Evolutionary conservation across 495 filamentous ascomycete genomes (phyloP).

Genomic region (Neurospora cerealis): DNA sequence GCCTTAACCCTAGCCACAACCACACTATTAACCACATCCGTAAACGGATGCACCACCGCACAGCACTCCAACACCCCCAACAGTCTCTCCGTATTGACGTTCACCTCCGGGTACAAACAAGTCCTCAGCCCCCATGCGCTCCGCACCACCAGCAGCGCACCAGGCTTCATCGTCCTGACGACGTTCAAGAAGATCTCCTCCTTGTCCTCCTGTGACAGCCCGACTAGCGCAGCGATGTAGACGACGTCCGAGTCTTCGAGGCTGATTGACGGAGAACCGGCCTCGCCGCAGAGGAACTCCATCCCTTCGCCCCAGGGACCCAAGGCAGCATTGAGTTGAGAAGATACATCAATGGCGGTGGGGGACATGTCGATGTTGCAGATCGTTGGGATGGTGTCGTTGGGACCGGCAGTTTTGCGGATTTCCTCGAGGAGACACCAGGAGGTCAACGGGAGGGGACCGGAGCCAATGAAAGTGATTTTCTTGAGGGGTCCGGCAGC

Average conservation of each 20-base stretch:
- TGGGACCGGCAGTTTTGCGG: background rate
- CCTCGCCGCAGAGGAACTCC: slow-evolving; percentile 20
- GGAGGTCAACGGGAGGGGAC: slow-evolving; percentile 20
- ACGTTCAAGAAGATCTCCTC: slow-evolving; percentile 17
- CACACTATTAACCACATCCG: slow-evolving; percentile 22
- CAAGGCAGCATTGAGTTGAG: slow-evolving; percentile 4
- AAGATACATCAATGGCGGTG: slow-evolving; percentile 13
- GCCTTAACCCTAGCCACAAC: slow-evolving; percentile 16
- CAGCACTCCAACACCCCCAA: slow-evolving; percentile 12
- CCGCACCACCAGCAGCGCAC: slow-evolving; percentile 16
- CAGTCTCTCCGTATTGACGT: slow-evolving; percentile 11
- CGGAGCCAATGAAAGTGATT: slow-evolving; percentile 24
- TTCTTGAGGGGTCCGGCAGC: slow-evolving; percentile 1
- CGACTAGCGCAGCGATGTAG: slow-evolving; percentile 22
- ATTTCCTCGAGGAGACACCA: slow-evolving; percentile 16
- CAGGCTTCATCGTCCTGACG: slow-evolving; percentile 11
- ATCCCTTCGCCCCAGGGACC: slow-evolving; percentile 14
- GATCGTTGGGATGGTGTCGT: background rate
- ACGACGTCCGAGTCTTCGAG: slow-evolving; percentile 20
- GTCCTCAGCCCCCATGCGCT: slow-evolving; percentile 19
- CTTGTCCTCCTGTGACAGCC: slow-evolving; percentile 16
- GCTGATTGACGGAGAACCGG: slow-evolving; percentile 1
- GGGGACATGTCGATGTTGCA: slow-evolving; percentile 17
- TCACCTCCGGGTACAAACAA: slow-evolving; percentile 21
- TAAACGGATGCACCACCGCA: slow-evolving; percentile 18